A percentile compares a stretch with the other conserved stretches of the same genome.
Evolutionary conservation across 2,329 filamentous ascomycete genomes (phyloP).

Genomic region (Chaetomium olivaceum): DNA sequence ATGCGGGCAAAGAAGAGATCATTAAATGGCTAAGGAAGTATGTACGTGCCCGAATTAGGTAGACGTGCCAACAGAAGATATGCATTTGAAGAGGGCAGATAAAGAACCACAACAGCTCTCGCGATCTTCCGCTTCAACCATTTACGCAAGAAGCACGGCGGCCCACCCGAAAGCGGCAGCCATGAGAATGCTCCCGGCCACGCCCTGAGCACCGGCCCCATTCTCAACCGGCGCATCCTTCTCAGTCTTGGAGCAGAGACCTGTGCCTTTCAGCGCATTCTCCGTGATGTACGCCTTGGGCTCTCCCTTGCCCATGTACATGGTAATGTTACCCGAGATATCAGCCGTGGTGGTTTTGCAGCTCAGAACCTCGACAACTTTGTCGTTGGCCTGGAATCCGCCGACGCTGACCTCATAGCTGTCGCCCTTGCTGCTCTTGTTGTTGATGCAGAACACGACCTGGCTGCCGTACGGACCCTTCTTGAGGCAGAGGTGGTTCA

Average conservation of each 20-base stretch:
- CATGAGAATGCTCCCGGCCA: conserved; percentile 16
- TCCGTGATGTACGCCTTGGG: conserved; percentile 30
- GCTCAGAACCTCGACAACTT: conserved; percentile 34
- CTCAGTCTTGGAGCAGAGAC: conserved; percentile 29
- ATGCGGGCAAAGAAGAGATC: neutral
- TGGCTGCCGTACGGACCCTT: conserved; percentile 34
- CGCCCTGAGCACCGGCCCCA: conserved; percentile 16
- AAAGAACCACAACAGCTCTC: neutral
- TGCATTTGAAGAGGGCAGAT: neutral
- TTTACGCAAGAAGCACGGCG: conserved; percentile 12
- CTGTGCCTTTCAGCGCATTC: conserved; percentile 27
- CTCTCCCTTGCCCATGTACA: conserved; percentile 31
- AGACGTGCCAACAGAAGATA: neutral
- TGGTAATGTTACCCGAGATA: conserved; percentile 27
- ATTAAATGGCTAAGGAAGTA: neutral
- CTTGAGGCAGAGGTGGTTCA: conserved; percentile 34
- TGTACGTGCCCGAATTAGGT: neutral
- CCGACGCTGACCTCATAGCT: conserved; percentile 31
- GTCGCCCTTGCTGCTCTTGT: conserved; percentile 33
- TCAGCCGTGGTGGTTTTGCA: conserved; percentile 30
- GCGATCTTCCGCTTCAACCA: neutral
- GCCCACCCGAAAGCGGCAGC: conserved; percentile 23
- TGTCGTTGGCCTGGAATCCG: conserved; percentile 31
- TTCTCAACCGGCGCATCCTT: conserved; percentile 19
- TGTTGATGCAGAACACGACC: conserved; percentile 36